Base-by-base conservation (phyloP, 352 stramenopile species). In the Elongisporangium prolatum region DNA sequence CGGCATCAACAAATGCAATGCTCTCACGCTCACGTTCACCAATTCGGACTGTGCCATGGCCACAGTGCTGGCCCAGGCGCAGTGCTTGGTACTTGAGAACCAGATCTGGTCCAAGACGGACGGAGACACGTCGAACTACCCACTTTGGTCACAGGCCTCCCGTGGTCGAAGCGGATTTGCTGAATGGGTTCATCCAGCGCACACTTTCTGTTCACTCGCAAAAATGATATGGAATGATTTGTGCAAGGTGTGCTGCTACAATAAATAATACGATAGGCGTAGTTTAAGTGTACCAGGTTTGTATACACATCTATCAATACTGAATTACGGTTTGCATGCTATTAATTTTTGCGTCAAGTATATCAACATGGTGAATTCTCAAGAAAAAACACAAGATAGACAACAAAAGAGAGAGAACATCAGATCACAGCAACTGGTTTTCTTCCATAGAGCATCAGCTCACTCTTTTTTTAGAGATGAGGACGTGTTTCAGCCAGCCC, bases 91-190 rank as follows among this genome's bases (percentile, higher is more conserved):
- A 20, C 59, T 71, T 25, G 63, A 67, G 13, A 59, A 74, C 47
- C 9, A 44, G 34, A 11, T 44, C 34, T 44, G 34, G 34, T 64
- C 71, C 2, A 60, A 18, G 0, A 68, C 65, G 51, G 56, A 69
- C 44, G 20, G 49, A 16, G 51, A 59, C 20, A 55, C 54, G 10
- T 25, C 17, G 5, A 54, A 50, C 20, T 82, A 57, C 20, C 61
- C 72, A 17, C 21, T 85, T 20, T 87, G 75, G 74, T 63, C 77
- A 4, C 44, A 54, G 10, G 70, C n/a, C n/a, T n/a, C n/a, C n/a
- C n/a, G n/a, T n/a, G n/a, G n/a, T n/a, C n/a, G n/a, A n/a, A n/a
- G n/a, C n/a, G n/a, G n/a, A n/a, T n/a, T n/a, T n/a, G n/a, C n/a
- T 17, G 5, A 17, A 13, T 44, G 34, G 34, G 34, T 44, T 44